A percentile compares a stretch with the other conserved stretches of the same genome.
Evolutionary conservation across 1,284 basidiomycete genomes (phyloP).

Genomic region (Neolentinus lepideus): DNA sequence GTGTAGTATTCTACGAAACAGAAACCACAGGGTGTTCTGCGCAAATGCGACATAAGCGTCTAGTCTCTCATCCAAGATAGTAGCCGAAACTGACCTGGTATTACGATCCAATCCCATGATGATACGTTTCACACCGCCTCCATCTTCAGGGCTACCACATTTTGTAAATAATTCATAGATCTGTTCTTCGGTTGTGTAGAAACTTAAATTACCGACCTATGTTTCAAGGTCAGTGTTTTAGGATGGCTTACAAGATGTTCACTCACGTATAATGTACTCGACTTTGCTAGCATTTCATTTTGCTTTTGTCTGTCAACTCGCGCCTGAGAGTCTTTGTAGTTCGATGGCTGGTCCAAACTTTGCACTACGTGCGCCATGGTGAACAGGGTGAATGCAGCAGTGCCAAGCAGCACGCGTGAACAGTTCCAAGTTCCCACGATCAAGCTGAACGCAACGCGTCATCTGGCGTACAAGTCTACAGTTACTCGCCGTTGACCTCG

Average conservation of each 20-base stretch:
- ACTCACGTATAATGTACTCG: constrained; percentile 69
- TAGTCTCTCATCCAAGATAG: neutral
- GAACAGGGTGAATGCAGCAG: neutral
- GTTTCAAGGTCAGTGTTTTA: neutral
- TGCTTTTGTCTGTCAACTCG: constrained; percentile 68
- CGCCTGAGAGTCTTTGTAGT: constrained; percentile 88
- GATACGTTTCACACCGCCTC: constrained; percentile 95
- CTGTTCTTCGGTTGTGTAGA: constrained; percentile 98
- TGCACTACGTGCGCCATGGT: constrained; percentile 84
- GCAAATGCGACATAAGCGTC: constrained; percentile 6
- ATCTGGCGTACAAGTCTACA: neutral
- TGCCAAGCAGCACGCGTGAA: neutral
- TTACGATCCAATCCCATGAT: constrained; percentile 99
- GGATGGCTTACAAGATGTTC: neutral
- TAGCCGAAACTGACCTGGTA: constrained; percentile 54
- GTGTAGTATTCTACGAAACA: constrained; percentile 99
- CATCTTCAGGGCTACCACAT: constrained; percentile 84
- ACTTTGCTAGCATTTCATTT: constrained; percentile 63
- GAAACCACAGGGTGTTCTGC: constrained; percentile 96
- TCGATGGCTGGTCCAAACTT: constrained; percentile 86
- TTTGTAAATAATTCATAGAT: constrained; percentile 98
- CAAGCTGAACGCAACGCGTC: constrained; percentile 1
- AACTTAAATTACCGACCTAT: constrained; percentile 93
- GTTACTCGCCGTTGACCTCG: neutral
- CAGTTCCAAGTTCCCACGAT: neutral